Conservation (phyloP, 441 rosid genomes). For the Erysimum pusillum region DNA sequence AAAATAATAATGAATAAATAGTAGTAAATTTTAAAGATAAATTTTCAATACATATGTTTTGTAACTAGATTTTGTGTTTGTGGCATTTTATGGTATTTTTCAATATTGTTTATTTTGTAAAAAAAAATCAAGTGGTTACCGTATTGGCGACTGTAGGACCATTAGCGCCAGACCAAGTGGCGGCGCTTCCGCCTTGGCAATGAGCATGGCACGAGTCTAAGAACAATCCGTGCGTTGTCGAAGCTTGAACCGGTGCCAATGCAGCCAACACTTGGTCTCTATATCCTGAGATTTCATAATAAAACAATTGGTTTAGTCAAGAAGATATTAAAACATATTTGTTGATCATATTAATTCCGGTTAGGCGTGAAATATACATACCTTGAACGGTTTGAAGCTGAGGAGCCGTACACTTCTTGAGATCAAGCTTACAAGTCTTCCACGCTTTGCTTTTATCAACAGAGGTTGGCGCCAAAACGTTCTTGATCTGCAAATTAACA, state of each 20-base stretch:
- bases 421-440: constrained; percentile 80
- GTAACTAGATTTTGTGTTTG: background rate
- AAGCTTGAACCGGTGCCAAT: constrained; percentile 51
- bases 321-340: constrained; percentile 13
- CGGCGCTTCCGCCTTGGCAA: constrained; percentile 76
- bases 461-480: constrained; percentile 83
- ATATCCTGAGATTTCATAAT: constrained; percentile 54
- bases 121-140: constrained; percentile 51
- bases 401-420: constrained; percentile 69
- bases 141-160: constrained; percentile 63
- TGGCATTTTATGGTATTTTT: background rate
- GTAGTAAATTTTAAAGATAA: background rate
- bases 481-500: constrained; percentile 80
- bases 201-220: constrained; percentile 86
- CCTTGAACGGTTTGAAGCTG: constrained; percentile 84
- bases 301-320: constrained; percentile 19
- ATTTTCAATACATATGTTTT: background rate
- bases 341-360: too few species aligned
- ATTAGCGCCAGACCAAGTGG: constrained; percentile 61
- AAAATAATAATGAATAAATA: background rate
- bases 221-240: constrained; percentile 63
- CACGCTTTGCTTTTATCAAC: constrained; percentile 71
- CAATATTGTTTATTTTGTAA: background rate
- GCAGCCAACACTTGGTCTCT: constrained; percentile 69
- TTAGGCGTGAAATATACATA: constrained; percentile 36